These are phyloP conservation scores for Neopestalotiopsis sp. DNA, from an alignment of 2,329 filamentous ascomycete species.

Conservation along the genomic window DNA sequence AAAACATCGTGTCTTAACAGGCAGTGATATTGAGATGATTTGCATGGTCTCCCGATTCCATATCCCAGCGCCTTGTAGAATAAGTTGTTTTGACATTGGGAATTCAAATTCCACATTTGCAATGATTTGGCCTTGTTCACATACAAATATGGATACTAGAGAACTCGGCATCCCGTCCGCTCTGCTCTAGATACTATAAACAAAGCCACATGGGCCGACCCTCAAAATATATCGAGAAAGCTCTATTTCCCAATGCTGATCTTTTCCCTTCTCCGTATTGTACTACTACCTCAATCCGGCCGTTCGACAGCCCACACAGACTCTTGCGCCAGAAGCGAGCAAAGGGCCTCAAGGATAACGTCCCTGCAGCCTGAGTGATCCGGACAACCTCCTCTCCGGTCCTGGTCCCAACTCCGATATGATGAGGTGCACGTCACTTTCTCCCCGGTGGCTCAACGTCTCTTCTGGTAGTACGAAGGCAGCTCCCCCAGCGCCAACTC, in stretches of 20 bases:
- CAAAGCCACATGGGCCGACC: conserved; percentile 1
- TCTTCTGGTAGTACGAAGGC: conserved; percentile 6
- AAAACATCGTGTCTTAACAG: too few species aligned
- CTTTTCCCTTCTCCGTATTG: conserved; percentile 5
- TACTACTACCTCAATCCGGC: background rate
- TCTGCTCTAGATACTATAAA: background rate
- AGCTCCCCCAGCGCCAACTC: background rate
- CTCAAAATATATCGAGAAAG: conserved; percentile 10
- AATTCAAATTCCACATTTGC: too few species aligned
- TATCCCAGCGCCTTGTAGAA: too few species aligned
- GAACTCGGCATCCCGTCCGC: too few species aligned
- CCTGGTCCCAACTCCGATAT: conserved; percentile 8
- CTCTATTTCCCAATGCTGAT: background rate
- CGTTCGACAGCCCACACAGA: conserved; percentile 5
- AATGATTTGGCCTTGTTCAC: too few species aligned
- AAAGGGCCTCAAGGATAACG: conserved; percentile 4
- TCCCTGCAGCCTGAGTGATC: background rate
- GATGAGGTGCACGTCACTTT: conserved; percentile 10
- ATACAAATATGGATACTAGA: too few species aligned
- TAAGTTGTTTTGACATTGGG: too few species aligned
- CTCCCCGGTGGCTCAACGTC: conserved; percentile 5
- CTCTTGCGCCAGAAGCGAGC: background rate
- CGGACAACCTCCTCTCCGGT: conserved; percentile 6
- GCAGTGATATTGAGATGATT: too few species aligned
- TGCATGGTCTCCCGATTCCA: too few species aligned